Base-by-base conservation (phyloP, 129 eudicot species). In the Helianthus tuberosus region DNA sequence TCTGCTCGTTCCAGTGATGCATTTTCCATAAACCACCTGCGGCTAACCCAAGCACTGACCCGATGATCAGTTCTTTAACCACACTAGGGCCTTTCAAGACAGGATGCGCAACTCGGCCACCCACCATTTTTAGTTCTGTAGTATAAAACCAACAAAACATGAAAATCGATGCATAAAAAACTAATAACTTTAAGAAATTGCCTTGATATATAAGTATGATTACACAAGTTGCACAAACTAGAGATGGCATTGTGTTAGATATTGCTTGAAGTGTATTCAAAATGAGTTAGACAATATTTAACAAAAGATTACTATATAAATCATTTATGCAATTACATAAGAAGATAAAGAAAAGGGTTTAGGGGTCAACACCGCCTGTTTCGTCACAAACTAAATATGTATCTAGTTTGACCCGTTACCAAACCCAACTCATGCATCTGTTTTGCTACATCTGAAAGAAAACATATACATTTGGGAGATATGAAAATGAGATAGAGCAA, bases 1-100 rank as follows among this genome's bases (percentile, higher is more conserved):
- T 81, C 69, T 81, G 85, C 49, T 81, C 85, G 12, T 81, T 81
- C 85, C 85, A 81, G 49, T 81, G 85, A 55, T 81, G 85, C 85
- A 81, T 81, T 67, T 81, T 81, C 85, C 85, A 81, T 15, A 81
- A 47, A 41, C 85, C 85, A 32, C 85, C 85, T 8, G 77, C 77
- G 11, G 81, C 77, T 72, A 81, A 43, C 25, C 85, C 85, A 69
- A 81, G 85, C 55, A 72, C 81, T 6, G 80, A 70, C 12, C 85
- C 85, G 35, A 81, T 81, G 63, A 81, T 64, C 65, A 81, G 25
- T 68, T 81, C 85, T 77, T 81, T 81, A 13, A 75, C 81, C 69
- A 81, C 85, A 47, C 85, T 69, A 6, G 85, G 85, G 72, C 85
- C 85, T 81, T 81, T 81, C 81, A 81, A 75, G 14, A 77, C 68